A percentile compares a stretch with the other conserved stretches of the same genome.
Conservation (phyloP, 768 basidiomycete genomes). For the Gelatoporia subvermispora region DNA sequence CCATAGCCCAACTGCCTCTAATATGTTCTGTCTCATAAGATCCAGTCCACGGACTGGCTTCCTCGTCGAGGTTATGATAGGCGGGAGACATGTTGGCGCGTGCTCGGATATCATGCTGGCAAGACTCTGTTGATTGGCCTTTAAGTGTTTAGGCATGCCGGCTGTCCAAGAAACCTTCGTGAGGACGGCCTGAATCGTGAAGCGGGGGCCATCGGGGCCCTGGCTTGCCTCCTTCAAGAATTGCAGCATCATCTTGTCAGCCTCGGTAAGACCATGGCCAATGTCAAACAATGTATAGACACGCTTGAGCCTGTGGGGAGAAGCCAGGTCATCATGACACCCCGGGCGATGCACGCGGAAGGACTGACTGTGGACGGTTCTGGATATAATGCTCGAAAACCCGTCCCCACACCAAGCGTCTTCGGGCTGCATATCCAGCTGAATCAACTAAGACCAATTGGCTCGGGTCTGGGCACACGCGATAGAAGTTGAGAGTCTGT, state of each 20-base stretch:
- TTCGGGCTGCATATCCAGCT: constrained; percentile 74
- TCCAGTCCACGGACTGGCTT: constrained; percentile 51
- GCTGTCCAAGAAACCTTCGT: constrained; percentile 56
- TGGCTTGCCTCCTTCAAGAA: constrained; percentile 37
- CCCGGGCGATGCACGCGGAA: neutral
- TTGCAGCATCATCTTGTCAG: constrained; percentile 58
- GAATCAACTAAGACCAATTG: constrained; percentile 70
- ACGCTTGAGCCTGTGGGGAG: constrained; percentile 51
- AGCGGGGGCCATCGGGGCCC: constrained; percentile 34
- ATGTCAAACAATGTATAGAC: constrained; percentile 70
- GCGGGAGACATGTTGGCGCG: constrained; percentile 59
- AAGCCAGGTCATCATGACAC: neutral
- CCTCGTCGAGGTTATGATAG: constrained; percentile 57
- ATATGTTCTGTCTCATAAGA: constrained; percentile 50
- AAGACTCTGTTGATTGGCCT: constrained; percentile 31
- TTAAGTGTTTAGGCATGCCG: constrained; percentile 28
- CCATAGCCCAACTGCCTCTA: constrained; percentile 48
- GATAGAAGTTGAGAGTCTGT: constrained; percentile 64
- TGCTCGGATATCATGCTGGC: constrained; percentile 45
- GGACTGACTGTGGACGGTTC: constrained; percentile 56
- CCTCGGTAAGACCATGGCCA: constrained; percentile 52
- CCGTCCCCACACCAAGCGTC: constrained; percentile 70
- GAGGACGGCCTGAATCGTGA: constrained; percentile 67
- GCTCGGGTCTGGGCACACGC: constrained; percentile 50
- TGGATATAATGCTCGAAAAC: constrained; percentile 63